Percentiles rank a stretch among this genome's conserved stretches.
Evolutionary conservation across 352 stramenopile genomes (phyloP).

Genomic region (Elongisporangium senticosum): DNA sequence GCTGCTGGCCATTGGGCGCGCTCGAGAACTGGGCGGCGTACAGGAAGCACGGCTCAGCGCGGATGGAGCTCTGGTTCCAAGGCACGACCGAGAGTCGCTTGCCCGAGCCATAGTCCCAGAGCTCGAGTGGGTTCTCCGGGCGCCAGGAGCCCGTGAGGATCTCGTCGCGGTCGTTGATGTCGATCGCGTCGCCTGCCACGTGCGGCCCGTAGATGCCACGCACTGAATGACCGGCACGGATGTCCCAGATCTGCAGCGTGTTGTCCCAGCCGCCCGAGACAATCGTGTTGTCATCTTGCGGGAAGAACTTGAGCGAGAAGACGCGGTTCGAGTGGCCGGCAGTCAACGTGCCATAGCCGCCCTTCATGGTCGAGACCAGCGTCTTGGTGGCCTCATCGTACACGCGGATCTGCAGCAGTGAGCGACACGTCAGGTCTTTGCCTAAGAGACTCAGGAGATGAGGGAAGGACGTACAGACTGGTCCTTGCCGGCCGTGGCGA

Average conservation of each 20-base stretch:
- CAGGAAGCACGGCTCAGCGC: conserved; percentile 79
- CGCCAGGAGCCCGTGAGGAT: conserved; percentile 90
- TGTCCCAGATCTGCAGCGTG: conserved; percentile 91
- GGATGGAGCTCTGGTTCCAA: conserved; percentile 83
- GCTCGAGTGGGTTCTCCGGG: conserved; percentile 84
- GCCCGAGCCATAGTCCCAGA: conserved; percentile 88
- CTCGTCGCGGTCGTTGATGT: conserved; percentile 65
- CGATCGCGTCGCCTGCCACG: conserved; percentile 71
- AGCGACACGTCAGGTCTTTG: neutral
- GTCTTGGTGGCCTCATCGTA: conserved; percentile 89
- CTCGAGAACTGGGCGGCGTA: conserved; percentile 88
- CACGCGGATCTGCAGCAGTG: conserved; percentile 40
- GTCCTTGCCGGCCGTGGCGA: conserved; percentile 87
- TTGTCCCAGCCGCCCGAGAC: conserved; percentile 91
- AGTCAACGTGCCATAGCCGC: conserved; percentile 52
- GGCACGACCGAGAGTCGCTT: conserved; percentile 70
- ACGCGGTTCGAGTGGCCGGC: conserved; percentile 90
- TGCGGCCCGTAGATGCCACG: conserved; percentile 90
- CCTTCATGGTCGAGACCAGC: conserved; percentile 62
- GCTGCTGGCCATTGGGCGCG: conserved; percentile 36
- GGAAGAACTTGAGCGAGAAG: conserved; percentile 88
- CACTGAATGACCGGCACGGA: conserved; percentile 80
- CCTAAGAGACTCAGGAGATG: neutral
- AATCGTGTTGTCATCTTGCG: conserved; percentile 73
- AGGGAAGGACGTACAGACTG: conserved; percentile 37